Conservation (phyloP, 2,329 filamentous ascomycete genomes). For the Ceratocystis variospora region DNA sequence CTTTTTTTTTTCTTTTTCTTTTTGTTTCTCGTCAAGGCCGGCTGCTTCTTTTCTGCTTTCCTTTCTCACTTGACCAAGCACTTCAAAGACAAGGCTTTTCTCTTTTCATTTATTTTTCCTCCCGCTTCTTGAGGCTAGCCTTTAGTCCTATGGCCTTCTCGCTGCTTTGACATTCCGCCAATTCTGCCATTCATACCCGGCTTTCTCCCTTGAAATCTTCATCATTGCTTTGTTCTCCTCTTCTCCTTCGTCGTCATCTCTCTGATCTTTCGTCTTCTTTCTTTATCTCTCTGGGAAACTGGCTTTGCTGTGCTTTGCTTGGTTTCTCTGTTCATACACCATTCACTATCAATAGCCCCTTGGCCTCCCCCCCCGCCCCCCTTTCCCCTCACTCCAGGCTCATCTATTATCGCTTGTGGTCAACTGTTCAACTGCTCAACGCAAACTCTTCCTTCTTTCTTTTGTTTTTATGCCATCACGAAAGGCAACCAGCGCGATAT, state of each 20-base stretch:
- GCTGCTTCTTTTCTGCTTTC: not conserved
- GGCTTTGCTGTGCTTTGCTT: not conserved
- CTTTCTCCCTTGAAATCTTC: not conserved
- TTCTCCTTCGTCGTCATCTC: not conserved
- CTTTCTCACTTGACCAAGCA: too few relatives aligned
- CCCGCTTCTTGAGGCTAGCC: not conserved
- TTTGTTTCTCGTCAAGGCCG: not conserved
- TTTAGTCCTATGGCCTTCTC: not conserved
- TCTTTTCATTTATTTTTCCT: not conserved
- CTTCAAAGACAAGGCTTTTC: not conserved
- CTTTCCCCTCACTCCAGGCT: not conserved
- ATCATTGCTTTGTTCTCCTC: conserved; percentile 1
- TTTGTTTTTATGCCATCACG: not conserved
- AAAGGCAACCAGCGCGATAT: not conserved
- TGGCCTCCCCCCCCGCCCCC: not conserved
- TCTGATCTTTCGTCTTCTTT: not conserved
- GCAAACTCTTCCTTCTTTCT: not conserved
- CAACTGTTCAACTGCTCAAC: not conserved
- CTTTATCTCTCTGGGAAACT: not conserved
- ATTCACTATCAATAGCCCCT: not conserved
- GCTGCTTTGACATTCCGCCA: not conserved
- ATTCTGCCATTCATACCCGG: not conserved
- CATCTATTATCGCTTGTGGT: not conserved
- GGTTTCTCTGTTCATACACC: not conserved
- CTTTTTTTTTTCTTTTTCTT: not conserved